These are phyloP conservation scores for Serendipita sp. DNA, from an alignment of 768 basidiomycete species.

Conservation along the genomic window DNA sequence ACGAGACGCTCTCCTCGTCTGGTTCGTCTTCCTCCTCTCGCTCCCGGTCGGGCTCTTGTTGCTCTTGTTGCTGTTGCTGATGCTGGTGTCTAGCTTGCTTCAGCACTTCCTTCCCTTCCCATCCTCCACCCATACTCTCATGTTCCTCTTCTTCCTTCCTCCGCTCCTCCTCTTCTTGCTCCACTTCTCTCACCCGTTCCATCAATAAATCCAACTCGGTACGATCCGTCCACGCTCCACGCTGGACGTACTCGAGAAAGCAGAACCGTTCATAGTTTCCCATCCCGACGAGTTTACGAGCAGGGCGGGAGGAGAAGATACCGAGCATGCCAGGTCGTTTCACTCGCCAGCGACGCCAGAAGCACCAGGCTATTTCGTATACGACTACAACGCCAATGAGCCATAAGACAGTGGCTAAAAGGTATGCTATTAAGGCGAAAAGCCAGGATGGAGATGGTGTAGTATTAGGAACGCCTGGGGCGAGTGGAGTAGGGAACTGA, in stretches of 20 bases:
- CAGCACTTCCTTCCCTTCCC: background rate
- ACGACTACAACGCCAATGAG: conserved; percentile 53
- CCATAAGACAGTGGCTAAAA: conserved; percentile 66
- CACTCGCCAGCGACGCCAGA: conserved; percentile 19
- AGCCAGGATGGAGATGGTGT: conserved; percentile 52
- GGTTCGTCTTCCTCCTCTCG: background rate
- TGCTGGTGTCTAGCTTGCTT: background rate
- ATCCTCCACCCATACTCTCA: conserved; percentile 1
- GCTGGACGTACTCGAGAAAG: conserved; percentile 66
- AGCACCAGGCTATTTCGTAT: conserved; percentile 27
- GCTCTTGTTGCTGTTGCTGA: too few species aligned
- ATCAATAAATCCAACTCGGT: background rate
- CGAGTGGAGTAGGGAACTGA: conserved; percentile 52
- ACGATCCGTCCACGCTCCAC: conserved; percentile 29
- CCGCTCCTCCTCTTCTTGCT: background rate
- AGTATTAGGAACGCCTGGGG: conserved; percentile 52
- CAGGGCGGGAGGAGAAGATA: conserved; percentile 68
- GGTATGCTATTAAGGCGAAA: conserved; percentile 66
- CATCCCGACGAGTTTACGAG: conserved; percentile 57
- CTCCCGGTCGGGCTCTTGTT: background rate
- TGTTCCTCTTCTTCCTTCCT: background rate
- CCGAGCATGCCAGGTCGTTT: conserved; percentile 67
- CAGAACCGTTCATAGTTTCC: conserved; percentile 71
- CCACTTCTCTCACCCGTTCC: background rate
- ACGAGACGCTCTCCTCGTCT: background rate